A percentile compares a stretch with the other conserved stretches of the same genome.
Evolutionary conservation across 352 stramenopile genomes (phyloP).

Genomic region (Peronosclerospora sorghi): DNA sequence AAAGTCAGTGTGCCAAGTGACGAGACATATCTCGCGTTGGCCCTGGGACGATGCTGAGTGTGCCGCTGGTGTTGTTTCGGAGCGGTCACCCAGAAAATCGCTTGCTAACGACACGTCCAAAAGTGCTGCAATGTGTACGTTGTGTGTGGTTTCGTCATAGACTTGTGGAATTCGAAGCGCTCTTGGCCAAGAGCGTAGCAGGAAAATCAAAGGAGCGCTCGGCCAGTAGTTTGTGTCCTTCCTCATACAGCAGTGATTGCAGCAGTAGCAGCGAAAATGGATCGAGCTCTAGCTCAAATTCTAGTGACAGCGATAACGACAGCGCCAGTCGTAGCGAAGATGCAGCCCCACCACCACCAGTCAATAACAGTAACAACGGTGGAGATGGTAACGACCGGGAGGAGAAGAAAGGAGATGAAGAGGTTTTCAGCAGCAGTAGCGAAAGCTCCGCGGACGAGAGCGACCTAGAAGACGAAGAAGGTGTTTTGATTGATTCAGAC

Average conservation of each 20-base stretch:
- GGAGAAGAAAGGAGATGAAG: slow-evolving; percentile 21
- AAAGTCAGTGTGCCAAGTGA: too few species aligned
- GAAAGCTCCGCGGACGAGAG: slow-evolving; percentile 18
- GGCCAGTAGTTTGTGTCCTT: slow-evolving; percentile 26
- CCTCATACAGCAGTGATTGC: slow-evolving; percentile 24
- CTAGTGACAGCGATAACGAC: slow-evolving; percentile 20
- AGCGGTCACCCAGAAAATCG: too few species aligned
- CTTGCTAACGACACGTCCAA: too few species aligned
- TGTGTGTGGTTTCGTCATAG: too few species aligned
- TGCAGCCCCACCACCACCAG: slow-evolving; percentile 8
- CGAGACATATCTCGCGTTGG: too few species aligned
- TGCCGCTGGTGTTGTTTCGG: too few species aligned
- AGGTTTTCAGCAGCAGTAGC: slow-evolving; percentile 30
- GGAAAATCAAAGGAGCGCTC: slow-evolving; percentile 10
- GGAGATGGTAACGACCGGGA: slow-evolving; percentile 14
- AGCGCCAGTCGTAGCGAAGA: too few species aligned
- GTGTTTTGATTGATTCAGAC: slow-evolving; percentile 34
- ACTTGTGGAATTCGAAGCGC: too few species aligned
- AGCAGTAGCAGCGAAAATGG: slow-evolving; percentile 20
- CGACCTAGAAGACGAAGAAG: slow-evolving; percentile 22
- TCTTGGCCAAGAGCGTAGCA: not conserved
- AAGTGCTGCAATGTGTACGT: too few species aligned
- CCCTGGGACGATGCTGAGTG: too few species aligned
- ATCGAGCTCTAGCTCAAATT: too few species aligned
- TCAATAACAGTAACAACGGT: slow-evolving; percentile 1